A percentile compares a stretch with the other conserved stretches of the same genome.
Evolutionary conservation across 2,329 filamentous ascomycete genomes (phyloP).

Genomic region (Arthrocladium fulminans): DNA sequence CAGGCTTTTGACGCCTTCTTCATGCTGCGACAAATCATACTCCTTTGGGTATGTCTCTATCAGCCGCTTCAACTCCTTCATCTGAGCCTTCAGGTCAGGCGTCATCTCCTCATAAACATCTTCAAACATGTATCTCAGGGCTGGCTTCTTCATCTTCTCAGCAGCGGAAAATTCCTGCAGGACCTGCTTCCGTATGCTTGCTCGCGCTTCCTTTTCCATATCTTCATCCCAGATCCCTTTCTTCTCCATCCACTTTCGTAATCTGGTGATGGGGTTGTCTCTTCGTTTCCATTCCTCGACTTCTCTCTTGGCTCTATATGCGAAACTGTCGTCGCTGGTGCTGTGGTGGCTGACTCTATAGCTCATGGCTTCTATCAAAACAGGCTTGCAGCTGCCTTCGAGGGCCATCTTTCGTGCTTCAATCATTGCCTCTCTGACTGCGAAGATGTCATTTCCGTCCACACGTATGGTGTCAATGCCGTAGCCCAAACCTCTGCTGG

Average conservation of each 20-base stretch:
- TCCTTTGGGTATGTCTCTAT: constrained; percentile 81
- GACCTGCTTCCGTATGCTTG: constrained; percentile 61
- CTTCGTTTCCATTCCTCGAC: constrained; percentile 90
- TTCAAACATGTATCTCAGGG: constrained; percentile 56
- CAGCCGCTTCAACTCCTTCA: constrained; percentile 62
- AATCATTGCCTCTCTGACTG: constrained; percentile 70
- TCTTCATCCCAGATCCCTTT: constrained; percentile 76
- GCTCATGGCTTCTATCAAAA: constrained; percentile 91
- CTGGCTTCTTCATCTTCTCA: constrained; percentile 47
- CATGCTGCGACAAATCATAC: constrained; percentile 72
- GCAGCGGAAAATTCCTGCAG: constrained; percentile 73
- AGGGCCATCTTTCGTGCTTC: constrained; percentile 71
- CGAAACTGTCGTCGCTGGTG: constrained; percentile 93
- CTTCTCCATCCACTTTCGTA: constrained; percentile 85
- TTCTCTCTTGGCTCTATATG: constrained; percentile 85
- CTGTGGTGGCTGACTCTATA: constrained; percentile 98
- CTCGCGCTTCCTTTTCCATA: constrained; percentile 64
- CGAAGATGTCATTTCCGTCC: constrained; percentile 91
- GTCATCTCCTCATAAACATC: constrained; percentile 87
- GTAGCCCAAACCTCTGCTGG: constrained; percentile 76
- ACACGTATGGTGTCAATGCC: constrained; percentile 90
- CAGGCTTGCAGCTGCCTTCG: constrained; percentile 66
- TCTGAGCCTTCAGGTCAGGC: constrained; percentile 67
- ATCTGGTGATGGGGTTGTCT: constrained; percentile 76
- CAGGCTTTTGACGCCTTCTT: constrained; percentile 62